phyloP scores from a whole-genome alignment of 768 basidiomycete species.

The Boletus fagicola region DNA sequence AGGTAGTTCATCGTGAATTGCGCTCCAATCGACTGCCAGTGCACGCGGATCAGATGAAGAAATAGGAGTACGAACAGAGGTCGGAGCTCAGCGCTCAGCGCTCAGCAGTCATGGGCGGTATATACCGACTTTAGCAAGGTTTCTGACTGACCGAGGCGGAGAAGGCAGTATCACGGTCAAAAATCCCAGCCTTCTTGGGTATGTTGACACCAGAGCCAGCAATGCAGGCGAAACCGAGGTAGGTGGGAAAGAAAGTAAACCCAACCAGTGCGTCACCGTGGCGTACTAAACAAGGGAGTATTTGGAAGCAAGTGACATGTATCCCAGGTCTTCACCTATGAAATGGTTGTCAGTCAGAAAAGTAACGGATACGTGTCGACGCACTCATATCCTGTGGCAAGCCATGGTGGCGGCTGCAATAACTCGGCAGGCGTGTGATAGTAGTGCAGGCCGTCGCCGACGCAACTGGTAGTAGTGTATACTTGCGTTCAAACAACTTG shows the following conservation, averaged over 20 bases:
- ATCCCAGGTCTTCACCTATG: neutral
- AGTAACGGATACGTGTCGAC: too few species aligned
- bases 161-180: neutral
- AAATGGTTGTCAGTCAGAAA: neutral
- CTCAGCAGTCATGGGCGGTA: neutral
- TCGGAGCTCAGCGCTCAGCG: conserved; percentile 13
- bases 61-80: conserved; percentile 13
- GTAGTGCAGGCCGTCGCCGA: neutral
- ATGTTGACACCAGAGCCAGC: neutral
- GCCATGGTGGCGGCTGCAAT: neutral
- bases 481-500: conserved; percentile 9
- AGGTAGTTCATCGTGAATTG: conserved; percentile 3
- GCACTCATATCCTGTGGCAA: neutral
- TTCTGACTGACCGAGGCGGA: neutral
- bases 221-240: neutral
- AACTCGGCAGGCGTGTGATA: conserved; percentile 16
- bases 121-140: neutral
- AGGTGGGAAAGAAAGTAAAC: neutral
- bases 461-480: conserved; percentile 4
- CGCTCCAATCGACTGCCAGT: neutral
- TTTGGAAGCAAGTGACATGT: neutral
- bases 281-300: neutral
- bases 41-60: conserved; percentile 20
- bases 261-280: neutral
- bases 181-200: neutral